Conservation (phyloP, 2,329 filamentous ascomycete genomes). For the Scorias spongiosa region DNA sequence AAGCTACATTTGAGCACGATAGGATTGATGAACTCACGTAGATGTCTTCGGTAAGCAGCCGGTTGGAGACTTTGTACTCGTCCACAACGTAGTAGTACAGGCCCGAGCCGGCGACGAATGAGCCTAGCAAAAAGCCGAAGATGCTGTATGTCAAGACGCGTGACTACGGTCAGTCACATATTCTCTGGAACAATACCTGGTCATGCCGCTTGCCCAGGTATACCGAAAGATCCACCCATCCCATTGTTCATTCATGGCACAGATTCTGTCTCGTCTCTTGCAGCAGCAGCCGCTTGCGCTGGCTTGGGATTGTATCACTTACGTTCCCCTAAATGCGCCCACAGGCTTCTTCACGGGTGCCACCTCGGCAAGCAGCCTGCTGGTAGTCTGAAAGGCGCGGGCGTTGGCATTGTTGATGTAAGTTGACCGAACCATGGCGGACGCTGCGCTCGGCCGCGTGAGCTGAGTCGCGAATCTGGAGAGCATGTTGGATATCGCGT, state of each 20-base stretch:
- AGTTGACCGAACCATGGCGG: background rate
- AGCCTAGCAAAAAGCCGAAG: constrained; percentile 81
- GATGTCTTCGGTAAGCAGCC: constrained; percentile 87
- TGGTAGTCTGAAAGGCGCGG: constrained; percentile 26
- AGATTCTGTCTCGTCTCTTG: background rate
- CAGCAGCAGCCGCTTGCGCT: background rate
- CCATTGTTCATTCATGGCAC: too few relatives aligned
- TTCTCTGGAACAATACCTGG: too few relatives aligned
- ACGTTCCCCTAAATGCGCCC: constrained; percentile 59
- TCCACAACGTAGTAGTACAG: constrained; percentile 88
- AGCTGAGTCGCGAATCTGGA: background rate
- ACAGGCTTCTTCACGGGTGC: constrained; percentile 48
- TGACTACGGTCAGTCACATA: background rate
- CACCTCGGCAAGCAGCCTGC: constrained; percentile 4
- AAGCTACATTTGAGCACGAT: background rate
- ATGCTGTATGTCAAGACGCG: constrained; percentile 38
- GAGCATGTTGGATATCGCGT: too few relatives aligned
- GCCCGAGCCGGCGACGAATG: constrained; percentile 59
- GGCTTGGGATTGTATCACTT: constrained; percentile 22
- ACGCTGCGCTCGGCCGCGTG: background rate
- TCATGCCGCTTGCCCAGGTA: too few relatives aligned
- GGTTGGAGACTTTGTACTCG: constrained; percentile 87
- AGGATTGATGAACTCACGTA: constrained; percentile 50
- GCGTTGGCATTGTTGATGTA: too few relatives aligned
- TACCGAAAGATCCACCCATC: too few relatives aligned